A percentile compares a stretch with the other conserved stretches of the same genome.
These are phyloP conservation scores for Spirogloea muscicola DNA, from an alignment of 139 green algal genomes.

Conservation along the genomic window DNA sequence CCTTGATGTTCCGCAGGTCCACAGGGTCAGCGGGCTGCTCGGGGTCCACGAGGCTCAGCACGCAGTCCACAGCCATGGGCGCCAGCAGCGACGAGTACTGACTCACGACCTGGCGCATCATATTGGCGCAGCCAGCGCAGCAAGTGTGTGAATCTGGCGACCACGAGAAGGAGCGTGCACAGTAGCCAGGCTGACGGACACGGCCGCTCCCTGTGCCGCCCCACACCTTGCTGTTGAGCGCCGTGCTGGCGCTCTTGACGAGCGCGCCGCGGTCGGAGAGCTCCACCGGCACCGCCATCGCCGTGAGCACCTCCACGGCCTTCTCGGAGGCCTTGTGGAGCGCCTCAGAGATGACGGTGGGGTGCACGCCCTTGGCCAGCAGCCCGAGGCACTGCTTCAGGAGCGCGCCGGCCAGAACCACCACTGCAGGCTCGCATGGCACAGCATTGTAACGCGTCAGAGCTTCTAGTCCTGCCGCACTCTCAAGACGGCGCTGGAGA, in stretches of 20 bases:
- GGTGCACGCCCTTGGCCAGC: conserved; percentile 79
- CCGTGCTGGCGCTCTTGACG: conserved; percentile 89
- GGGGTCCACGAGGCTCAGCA: conserved; percentile 82
- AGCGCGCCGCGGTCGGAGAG: conserved; percentile 84
- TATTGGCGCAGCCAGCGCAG: no score
- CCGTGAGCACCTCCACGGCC: conserved; percentile 68
- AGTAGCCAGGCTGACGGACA: no score
- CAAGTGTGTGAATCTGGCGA: no score
- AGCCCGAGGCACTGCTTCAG: conserved; percentile 86
- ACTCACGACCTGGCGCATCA: conserved; percentile 93
- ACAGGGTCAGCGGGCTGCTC: conserved; percentile 57
- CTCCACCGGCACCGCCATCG: conserved; percentile 79
- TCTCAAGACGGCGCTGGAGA: no score
- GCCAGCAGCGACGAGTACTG: conserved; percentile 90
- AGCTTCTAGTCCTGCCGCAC: no score
- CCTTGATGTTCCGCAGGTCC: conserved; percentile 90
- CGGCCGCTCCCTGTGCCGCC: no score
- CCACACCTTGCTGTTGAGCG: conserved; percentile 52
- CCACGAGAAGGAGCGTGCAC: no score
- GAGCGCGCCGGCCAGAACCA: conserved; percentile 60
- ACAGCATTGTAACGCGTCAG: no score
- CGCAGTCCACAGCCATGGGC: conserved; percentile 94
- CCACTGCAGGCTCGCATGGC: conserved; percentile 33
- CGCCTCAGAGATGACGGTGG: conserved; percentile 91
- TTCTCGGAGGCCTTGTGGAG: conserved; percentile 79